Base-by-base conservation (phyloP, 257 asterid species). In the Jacaranda mimosifolia region DNA sequence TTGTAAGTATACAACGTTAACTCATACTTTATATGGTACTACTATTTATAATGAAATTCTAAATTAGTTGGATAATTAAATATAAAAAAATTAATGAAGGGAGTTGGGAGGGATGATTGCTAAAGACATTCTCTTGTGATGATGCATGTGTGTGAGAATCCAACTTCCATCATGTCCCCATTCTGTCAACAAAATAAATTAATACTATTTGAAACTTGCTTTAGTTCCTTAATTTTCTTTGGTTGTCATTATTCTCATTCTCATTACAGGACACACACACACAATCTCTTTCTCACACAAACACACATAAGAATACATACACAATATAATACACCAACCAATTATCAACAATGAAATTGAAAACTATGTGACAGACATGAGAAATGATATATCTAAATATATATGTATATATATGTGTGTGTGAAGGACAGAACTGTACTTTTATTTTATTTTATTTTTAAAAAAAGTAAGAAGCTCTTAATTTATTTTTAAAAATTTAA, bases 101-200 rank as follows among this genome's bases (percentile, higher is more conserved):
- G 43, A 56, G 68, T 15, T 59, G 77, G 80, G 83, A 38, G 68
- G 36, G 74, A 83, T 86, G 83, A 79, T 81, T 79, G 76, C 74
- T 32, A 69, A 63, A 73, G 85, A 84, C 80, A 86, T 83, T 76
- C 63, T 63, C 58, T 65, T 67, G 64, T 71, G 83, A 69, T 63
- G 83, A 66, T 76, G 86, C 85, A 86, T 84, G 88, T 86, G 88
- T 81, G 77, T 14, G 84, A 73, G 87, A 86, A 79, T 84, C 83
- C 66, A 71, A 77, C 76, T 82, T 87, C 78, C 84, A 80, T 85
- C 87, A 87, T 83, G 87, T 79, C 85, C 77, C 89, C 83, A 80
- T 78, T 73, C 84, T 80, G 78, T 84, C 80, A 77, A 72, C 90
- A 81, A 8, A 73, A 57, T 79, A 62, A 75, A 80, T 70, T 83